Evolutionary conservation across 768 basidiomycete genomes (phyloP).

Genomic region (Rhizopogon rudus): DNA sequence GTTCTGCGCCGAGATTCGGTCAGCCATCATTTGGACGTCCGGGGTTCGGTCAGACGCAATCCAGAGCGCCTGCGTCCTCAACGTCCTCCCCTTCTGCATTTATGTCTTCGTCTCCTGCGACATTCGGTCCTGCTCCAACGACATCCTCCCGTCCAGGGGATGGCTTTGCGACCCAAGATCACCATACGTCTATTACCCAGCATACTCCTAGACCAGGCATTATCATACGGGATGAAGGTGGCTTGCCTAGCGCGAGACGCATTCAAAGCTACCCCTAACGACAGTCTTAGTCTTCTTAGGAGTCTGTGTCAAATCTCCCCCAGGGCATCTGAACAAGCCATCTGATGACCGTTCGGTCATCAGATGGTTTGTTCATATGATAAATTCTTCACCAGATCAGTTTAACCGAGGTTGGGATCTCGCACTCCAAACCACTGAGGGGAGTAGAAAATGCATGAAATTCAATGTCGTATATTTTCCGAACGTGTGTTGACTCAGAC

Average conservation of each 20-base stretch:
- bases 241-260: constrained; percentile 7
- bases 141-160: background rate
- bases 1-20: constrained; percentile 10
- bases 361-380: too few relatives aligned
- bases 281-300: constrained; percentile 3
- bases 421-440: too few relatives aligned
- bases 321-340: too few relatives aligned
- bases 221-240: constrained; percentile 6
- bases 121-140: background rate
- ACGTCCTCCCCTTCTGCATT: constrained; percentile 4
- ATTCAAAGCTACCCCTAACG: constrained; percentile 1
- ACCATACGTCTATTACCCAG: background rate
- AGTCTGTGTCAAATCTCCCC: constrained; percentile 15
- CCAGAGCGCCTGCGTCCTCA: background rate
- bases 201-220: constrained; percentile 9
- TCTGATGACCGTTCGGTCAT: too few relatives aligned
- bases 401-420: too few relatives aligned
- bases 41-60: constrained; percentile 4
- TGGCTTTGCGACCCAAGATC: constrained; percentile 6
- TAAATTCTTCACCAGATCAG: too few relatives aligned
- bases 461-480: too few relatives aligned
- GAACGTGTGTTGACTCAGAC: too few relatives aligned
- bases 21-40: constrained; percentile 16
- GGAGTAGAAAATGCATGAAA: too few relatives aligned
- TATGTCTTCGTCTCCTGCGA: constrained; percentile 1